A percentile compares a stretch with the other conserved stretches of the same genome.
These are phyloP conservation scores for Amylostereum areolatum DNA, from an alignment of 1,284 basidiomycete genomes.

Conservation along the genomic window DNA sequence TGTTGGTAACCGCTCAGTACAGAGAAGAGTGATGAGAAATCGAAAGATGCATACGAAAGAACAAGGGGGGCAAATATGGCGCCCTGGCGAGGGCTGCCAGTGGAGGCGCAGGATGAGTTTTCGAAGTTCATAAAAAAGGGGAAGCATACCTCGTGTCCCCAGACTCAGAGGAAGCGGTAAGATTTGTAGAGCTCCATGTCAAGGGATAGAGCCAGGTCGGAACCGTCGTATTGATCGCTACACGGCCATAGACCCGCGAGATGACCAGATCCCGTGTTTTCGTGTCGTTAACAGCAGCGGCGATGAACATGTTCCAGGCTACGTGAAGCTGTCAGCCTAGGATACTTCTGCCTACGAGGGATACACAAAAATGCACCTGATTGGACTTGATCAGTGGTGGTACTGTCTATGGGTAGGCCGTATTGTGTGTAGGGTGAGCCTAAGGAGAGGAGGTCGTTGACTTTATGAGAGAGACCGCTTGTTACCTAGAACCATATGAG, in stretches of 20 bases:
- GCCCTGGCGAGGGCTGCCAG: slow-evolving; percentile 28
- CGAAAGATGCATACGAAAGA: too few species aligned
- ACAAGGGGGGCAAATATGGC: slow-evolving; percentile 27
- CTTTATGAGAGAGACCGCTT: neutral
- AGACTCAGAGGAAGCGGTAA: neutral
- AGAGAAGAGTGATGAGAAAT: too few species aligned
- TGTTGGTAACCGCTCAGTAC: too few species aligned
- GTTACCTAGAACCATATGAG: neutral
- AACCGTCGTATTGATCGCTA: neutral
- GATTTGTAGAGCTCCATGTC: neutral
- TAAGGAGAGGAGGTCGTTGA: neutral
- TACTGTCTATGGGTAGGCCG: neutral
- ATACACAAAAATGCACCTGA: neutral
- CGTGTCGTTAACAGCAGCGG: slow-evolving; percentile 22
- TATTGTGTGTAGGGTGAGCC: neutral
- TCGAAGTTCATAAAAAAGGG: slow-evolving; percentile 17
- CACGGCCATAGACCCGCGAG: slow-evolving; percentile 4
- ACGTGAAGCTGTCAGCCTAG: neutral
- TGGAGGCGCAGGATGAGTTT: neutral
- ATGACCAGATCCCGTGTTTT: slow-evolving; percentile 26
- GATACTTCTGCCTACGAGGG: neutral
- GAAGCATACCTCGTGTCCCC: too few species aligned
- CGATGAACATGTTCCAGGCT: slow-evolving; percentile 37
- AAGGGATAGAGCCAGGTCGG: neutral
- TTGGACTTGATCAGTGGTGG: neutral